These are phyloP conservation scores for Castanopsis chinensis DNA, from an alignment of 306 rosid species.

Conservation along the genomic window DNA sequence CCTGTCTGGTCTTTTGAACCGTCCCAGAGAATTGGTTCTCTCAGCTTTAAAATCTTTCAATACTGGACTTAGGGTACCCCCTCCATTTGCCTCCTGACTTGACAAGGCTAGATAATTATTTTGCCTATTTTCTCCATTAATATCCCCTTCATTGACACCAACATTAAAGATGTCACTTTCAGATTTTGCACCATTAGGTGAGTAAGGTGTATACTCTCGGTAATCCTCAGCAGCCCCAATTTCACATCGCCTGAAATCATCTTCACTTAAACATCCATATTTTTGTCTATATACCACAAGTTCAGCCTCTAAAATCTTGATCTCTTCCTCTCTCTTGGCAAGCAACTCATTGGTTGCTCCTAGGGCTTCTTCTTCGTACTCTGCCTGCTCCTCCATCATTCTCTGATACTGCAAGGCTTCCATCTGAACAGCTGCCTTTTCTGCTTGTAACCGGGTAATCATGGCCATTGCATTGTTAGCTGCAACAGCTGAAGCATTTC, in stretches of 20 bases:
- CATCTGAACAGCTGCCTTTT: conserved; percentile 95
- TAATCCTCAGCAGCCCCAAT: conserved; percentile 22
- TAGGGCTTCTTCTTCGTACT: conserved; percentile 91
- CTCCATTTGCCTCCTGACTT: conserved; percentile 30
- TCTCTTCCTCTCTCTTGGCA: conserved; percentile 63
- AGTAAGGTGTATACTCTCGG: conserved; percentile 8
- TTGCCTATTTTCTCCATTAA: conserved; percentile 21
- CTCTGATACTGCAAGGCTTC: conserved; percentile 95
- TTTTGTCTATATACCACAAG: conserved; percentile 55
- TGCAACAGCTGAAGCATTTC: conserved; percentile 91
- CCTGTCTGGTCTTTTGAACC: conserved; percentile 49
- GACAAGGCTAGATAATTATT: conserved; percentile 29
- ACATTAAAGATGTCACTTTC: conserved; percentile 28
- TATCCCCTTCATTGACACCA: conserved; percentile 24
- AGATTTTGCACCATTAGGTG: conserved; percentile 21
- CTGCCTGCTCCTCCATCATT: conserved; percentile 97
- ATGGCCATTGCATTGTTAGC: conserved; percentile 99
- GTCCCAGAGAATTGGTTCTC: conserved; percentile 49
- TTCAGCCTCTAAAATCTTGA: conserved; percentile 60
- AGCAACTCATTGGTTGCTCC: conserved; percentile 69
- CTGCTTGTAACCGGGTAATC: conserved; percentile 90
- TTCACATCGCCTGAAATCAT: conserved; percentile 14
- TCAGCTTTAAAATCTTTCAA: conserved; percentile 46
- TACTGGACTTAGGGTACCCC: conserved; percentile 22
- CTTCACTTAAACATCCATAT: conserved; percentile 51